Conservation (phyloP, 139 green algal species). For the Chlorella sp. region DNA sequence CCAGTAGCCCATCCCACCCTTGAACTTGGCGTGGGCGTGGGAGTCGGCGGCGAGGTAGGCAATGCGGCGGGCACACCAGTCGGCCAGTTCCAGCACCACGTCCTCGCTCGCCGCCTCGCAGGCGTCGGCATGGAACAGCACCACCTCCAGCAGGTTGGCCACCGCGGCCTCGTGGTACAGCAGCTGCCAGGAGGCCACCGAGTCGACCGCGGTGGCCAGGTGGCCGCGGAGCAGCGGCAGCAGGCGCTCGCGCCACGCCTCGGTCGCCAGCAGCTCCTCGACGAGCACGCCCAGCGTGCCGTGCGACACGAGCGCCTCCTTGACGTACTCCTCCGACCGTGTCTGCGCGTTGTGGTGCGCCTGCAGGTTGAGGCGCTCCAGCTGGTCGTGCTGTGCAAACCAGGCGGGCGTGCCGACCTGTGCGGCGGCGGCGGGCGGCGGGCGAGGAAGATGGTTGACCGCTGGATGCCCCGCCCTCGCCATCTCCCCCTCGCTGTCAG, state of each 20-base stretch:
- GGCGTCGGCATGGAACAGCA: slow-evolving; percentile 67
- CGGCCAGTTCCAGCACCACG: slow-evolving; percentile 66
- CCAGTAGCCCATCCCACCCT: slow-evolving; percentile 21
- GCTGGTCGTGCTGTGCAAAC: slow-evolving; percentile 59
- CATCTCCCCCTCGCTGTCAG: no score
- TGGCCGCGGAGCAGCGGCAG: slow-evolving; percentile 68
- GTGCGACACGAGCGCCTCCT: slow-evolving; percentile 72
- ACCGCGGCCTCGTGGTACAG: slow-evolving; percentile 76
- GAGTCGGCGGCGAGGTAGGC: slow-evolving; percentile 56
- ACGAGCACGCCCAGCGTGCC: slow-evolving; percentile 75
- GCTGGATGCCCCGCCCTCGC: not conserved
- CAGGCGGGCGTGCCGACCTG: slow-evolving; percentile 62
- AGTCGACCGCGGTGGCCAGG: slow-evolving; percentile 60
- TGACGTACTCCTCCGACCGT: slow-evolving; percentile 86
- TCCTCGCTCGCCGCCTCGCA: slow-evolving; percentile 67
- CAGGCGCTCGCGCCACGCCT: slow-evolving; percentile 80
- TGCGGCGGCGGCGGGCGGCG: not conserved
- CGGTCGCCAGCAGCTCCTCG: slow-evolving; percentile 73
- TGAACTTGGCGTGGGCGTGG: not conserved
- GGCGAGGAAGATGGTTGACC: not conserved
- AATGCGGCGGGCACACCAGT: slow-evolving; percentile 79
- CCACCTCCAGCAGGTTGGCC: slow-evolving; percentile 84
- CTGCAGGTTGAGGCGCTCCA: slow-evolving; percentile 74
- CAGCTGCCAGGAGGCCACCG: slow-evolving; percentile 63
- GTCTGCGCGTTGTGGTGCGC: slow-evolving; percentile 79